Evolutionary conservation across 2,329 filamentous ascomycete species (phyloP).

Genomic region (Colletotrichum sp.): DNA sequence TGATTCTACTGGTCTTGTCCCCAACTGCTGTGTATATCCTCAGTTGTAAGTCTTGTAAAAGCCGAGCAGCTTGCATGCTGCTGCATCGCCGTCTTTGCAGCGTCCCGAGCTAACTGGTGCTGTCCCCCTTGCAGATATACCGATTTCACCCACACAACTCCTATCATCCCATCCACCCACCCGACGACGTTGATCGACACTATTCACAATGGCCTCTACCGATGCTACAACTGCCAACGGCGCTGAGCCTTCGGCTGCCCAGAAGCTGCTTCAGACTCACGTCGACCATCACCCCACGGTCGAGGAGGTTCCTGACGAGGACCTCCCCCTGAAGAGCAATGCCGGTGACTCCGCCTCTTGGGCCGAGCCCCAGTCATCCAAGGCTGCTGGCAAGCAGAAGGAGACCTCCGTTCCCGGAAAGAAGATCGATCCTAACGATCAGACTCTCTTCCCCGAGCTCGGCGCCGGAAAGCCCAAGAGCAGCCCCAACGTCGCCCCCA

Average conservation of each 20-base stretch:
- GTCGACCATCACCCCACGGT: conserved; percentile 68
- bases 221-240: conserved; percentile 38
- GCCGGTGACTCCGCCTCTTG: conserved; percentile 52
- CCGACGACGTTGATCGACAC: not conserved
- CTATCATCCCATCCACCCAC: not conserved
- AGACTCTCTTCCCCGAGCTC: conserved; percentile 93
- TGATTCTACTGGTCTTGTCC: conserved; percentile 21
- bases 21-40: conserved; percentile 9
- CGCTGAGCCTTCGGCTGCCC: conserved; percentile 57
- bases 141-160: not conserved
- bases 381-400: conserved; percentile 74
- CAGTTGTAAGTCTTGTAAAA: not conserved
- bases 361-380: conserved; percentile 59
- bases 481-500: conserved; percentile 66
- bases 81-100: not conserved
- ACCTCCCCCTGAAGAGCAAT: conserved; percentile 61
- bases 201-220: conserved; percentile 46
- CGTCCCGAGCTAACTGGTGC: not conserved
- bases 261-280: conserved; percentile 71
- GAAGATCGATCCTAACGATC: conserved; percentile 80
- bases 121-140: conserved; percentile 13
- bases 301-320: conserved; percentile 83
- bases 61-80: not conserved
- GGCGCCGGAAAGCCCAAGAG: conserved; percentile 73
- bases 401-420: conserved; percentile 47